Base-by-base conservation (phyloP, 176 grass and related monocot species). In the Avena eriantha region DNA sequence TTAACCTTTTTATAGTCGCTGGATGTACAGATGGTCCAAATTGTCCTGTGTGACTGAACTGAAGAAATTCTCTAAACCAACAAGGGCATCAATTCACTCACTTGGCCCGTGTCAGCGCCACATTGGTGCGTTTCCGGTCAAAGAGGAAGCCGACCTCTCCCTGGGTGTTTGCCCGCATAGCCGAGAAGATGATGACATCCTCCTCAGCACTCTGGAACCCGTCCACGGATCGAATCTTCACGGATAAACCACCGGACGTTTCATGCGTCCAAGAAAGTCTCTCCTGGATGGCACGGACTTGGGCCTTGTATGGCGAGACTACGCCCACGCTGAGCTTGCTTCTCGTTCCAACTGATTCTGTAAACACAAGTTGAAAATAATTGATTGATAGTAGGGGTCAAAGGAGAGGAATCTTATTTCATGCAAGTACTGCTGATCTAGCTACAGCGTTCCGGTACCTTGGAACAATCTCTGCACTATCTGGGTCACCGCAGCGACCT, bases 141-240 rank as follows among this genome's bases (percentile, higher is more conserved):
- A 72, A 29, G 76, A 95, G 85, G 65, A 95, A 95, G 19, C 93
- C 93, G 55, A 90, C 56, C 0, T 79, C 80, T 64, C 90, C 90
- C 29, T 12, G 5, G 24, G 7, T 34, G 73, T 95, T 95, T 65
- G 76, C 86, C 5, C 90, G 83, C 29, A 95, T 90, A 16, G 90
- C 31, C 58, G 87, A 92, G 51, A 94, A 53, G 68, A 95, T 88
- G 66, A 95, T 90, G 16, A 92, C 56, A 68, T 95, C 93, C 79
- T 95, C 93, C 77, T 95, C 90, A 2, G 83, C 78, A 39, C 93
- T 90, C 88, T 95, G 93, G 89, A 95, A 90, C 33, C 93, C 93
- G 77, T 92, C 93, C 43, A 94, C 93, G 4, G 93, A 90, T 36
- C 66, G 83, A 43, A 92, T 85, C 85, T 92, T 92, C 82, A 95